These are phyloP conservation scores for Nepenthes alata DNA, from an alignment of 179 eudicot species.

Conservation along the genomic window DNA sequence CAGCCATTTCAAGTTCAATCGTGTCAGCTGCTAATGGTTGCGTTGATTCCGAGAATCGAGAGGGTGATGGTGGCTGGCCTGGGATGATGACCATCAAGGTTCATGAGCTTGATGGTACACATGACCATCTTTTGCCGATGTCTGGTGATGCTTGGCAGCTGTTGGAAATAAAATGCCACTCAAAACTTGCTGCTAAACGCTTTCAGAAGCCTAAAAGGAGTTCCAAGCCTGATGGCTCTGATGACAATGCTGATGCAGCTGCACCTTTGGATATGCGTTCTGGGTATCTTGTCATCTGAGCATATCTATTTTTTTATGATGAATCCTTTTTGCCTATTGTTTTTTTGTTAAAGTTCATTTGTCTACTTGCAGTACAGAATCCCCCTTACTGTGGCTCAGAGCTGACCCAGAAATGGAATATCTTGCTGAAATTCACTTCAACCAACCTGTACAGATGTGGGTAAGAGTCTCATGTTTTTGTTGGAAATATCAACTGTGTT, in stretches of 20 bases:
- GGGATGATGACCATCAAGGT: constrained; percentile 99
- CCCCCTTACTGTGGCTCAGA: constrained; percentile 85
- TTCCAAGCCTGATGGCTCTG: constrained; percentile 85
- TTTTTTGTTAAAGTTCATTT: constrained; percentile 6
- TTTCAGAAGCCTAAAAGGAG: constrained; percentile 79
- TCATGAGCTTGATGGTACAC: constrained; percentile 97
- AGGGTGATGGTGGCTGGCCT: constrained; percentile 87
- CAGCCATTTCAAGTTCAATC: constrained; percentile 41
- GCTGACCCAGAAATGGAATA: constrained; percentile 99
- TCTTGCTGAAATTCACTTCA: constrained; percentile 84
- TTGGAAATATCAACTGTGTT: too few species aligned
- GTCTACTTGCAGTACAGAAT: constrained; percentile 58
- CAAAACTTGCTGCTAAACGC: constrained; percentile 86
- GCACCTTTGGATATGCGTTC: constrained; percentile 54
- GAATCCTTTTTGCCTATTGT: background rate
- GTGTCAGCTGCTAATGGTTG: constrained; percentile 27
- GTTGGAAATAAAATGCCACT: constrained; percentile 88
- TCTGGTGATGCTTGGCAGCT: constrained; percentile 96
- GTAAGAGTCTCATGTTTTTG: constrained; percentile 29
- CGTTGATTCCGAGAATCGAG: constrained; percentile 57
- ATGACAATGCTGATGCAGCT: constrained; percentile 70
- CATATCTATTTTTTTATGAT: background rate
- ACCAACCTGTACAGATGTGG: constrained; percentile 97
- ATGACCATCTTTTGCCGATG: constrained; percentile 97
- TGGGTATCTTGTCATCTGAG: constrained; percentile 34